Conservation (phyloP, 2,329 filamentous ascomycete genomes). For the Cercospora citrullina region DNA sequence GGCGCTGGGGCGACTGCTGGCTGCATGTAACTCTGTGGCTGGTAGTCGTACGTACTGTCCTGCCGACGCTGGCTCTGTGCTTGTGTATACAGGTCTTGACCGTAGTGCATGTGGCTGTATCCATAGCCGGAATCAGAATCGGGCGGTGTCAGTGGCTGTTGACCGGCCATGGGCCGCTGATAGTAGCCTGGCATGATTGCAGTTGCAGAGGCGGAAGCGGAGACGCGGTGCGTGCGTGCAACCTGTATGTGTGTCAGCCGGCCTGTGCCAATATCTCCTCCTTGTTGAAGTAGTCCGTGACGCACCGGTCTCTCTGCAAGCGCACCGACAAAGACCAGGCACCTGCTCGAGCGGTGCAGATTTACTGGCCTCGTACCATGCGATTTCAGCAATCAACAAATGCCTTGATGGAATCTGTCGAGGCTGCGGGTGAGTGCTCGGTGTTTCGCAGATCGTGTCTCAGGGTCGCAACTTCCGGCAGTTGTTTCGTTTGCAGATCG, state of each 20-base stretch:
- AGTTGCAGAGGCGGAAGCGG: conserved; percentile 40
- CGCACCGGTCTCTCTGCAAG: conserved; percentile 29
- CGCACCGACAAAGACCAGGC: conserved; percentile 32
- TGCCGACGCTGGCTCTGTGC: conserved; percentile 40
- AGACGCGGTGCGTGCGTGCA: conserved; percentile 45
- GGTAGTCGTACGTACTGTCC: conserved; percentile 49
- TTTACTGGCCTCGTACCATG: conserved; percentile 29
- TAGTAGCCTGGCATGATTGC: conserved; percentile 55
- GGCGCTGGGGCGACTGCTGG: conserved; percentile 35
- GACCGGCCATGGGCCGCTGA: conserved; percentile 43
- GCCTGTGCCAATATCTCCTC: not conserved
- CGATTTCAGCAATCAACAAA: conserved; percentile 21
- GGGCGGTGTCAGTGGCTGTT: conserved; percentile 52
- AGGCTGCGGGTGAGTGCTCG: conserved; percentile 14
- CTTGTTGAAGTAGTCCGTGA: not conserved
- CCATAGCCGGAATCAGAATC: conserved; percentile 47
- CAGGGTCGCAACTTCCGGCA: not conserved
- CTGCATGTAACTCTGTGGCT: conserved; percentile 48
- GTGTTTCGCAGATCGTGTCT: conserved; percentile 13
- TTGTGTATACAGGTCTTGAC: conserved; percentile 47
- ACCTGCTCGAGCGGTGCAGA: conserved; percentile 26
- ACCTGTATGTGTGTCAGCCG: conserved; percentile 30
- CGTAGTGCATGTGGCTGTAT: conserved; percentile 46
- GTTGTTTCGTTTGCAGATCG: not conserved
- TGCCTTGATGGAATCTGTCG: conserved; percentile 12